Evolutionary conservation across 1,284 basidiomycete genomes (phyloP).

Genomic region (Fomitopsis schrenkii): DNA sequence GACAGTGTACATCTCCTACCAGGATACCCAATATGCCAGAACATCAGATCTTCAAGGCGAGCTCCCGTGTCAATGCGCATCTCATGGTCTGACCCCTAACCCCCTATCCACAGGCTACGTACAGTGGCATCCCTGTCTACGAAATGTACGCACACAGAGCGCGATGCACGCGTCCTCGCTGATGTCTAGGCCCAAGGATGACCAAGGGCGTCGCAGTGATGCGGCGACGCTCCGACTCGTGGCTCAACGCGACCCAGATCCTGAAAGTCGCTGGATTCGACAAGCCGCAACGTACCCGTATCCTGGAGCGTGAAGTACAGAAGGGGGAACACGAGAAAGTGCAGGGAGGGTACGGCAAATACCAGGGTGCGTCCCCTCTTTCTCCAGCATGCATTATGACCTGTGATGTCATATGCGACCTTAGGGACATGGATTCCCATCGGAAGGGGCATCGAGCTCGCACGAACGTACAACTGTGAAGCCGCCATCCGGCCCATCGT

Average conservation of each 20-base stretch:
- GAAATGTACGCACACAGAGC: conserved; percentile 64
- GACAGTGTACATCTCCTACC: neutral
- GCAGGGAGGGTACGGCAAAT: conserved; percentile 99
- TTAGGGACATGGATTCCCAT: conserved; percentile 96
- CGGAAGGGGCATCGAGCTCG: conserved; percentile 82
- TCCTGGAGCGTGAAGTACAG: conserved; percentile 97
- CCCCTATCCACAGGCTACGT: conserved; percentile 59
- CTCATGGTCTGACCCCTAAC: neutral
- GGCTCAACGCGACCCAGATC: conserved; percentile 99
- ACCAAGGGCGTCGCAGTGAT: conserved; percentile 96
- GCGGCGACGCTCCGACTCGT: conserved; percentile 92
- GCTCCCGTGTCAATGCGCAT: conserved; percentile 8
- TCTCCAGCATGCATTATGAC: neutral
- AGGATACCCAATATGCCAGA: conserved; percentile 54
- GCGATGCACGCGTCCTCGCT: conserved; percentile 28
- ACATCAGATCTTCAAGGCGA: conserved; percentile 75
- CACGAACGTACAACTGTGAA: conserved; percentile 94
- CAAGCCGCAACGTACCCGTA: conserved; percentile 96
- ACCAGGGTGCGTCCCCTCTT: conserved; percentile 70
- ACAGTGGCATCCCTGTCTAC: conserved; percentile 84
- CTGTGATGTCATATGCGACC: conserved; percentile 27
- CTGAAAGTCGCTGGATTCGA: conserved; percentile 99
- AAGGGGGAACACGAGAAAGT: conserved; percentile 99
- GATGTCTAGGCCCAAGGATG: conserved; percentile 62
- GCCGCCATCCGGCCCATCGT: conserved; percentile 89